Evolutionary conservation across 805 yeast species (phyloP), one percentile per base, ranked within the genome.

Genomic region (Brettanomyces anomalus): DNA sequence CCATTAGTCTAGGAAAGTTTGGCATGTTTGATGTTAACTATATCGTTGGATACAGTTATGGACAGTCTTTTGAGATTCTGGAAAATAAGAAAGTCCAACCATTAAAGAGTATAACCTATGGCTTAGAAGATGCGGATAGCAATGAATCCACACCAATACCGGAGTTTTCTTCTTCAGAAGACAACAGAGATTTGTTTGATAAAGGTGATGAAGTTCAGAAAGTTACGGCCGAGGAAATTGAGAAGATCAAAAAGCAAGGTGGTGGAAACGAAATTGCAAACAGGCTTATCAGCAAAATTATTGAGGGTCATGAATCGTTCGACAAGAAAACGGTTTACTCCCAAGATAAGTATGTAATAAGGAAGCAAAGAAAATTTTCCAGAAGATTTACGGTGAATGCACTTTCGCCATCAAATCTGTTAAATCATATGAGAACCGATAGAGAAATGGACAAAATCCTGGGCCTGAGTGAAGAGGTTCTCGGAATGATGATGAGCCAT

Each of bases 351-450:
- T 93, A 93, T 61, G 64, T 90, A 53, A 81, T 82, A 49, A 77
- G 99, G 54, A 93, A 93, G 64, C 94, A 87, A 62, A 88, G 83
- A 59, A 93, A 93, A 67, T 93, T 85, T 58, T 73, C 86, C 44
- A 77, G 94, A 58, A 74, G 86, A 53, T 90, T 93, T 65, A 81
- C 88, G 2, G 79, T 94, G 15, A 86, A 85, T 50, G 77, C 79
- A 50, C 62, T 93, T 40, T 81, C 87, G 16, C 66, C 85, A 17
- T 75, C 84, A 5, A 79, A 78, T 46, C 66, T 93, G 47, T 61
- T 90, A 36, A 81, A 85, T 45, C 84, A 79, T 54, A 46, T 58
- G 8, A 82, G 82, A 54, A 65, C 77, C 36, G 95, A 82, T 44
- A 89, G 85, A 58, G 95, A 88, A 43, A 77, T 81, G 21, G 70